Evolutionary conservation across 2,329 filamentous ascomycete genomes (phyloP).

Genomic region (Phoma sp.): DNA sequence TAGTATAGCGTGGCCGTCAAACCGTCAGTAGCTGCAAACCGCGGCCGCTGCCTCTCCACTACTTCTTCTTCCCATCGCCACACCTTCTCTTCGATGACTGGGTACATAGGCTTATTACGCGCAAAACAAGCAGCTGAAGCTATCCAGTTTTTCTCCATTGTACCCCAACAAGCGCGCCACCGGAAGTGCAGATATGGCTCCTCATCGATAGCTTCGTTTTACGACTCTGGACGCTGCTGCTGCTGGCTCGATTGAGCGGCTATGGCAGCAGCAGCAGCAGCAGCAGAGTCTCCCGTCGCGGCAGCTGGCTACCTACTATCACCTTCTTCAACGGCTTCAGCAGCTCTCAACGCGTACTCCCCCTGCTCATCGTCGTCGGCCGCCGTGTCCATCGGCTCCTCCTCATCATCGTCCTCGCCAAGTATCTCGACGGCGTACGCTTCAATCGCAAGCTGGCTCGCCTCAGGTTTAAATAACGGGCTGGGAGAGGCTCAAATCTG

Average conservation of each 20-base stretch:
- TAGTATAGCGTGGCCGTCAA: too few relatives aligned
- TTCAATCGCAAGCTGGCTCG: background rate
- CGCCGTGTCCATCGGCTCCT: background rate
- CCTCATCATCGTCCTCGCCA: background rate
- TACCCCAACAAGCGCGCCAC: background rate
- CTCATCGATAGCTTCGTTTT: background rate
- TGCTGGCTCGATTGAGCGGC: background rate
- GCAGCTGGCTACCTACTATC: background rate
- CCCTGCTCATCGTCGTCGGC: background rate
- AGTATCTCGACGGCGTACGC: background rate
- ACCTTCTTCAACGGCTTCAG: background rate
- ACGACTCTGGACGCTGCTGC: background rate
- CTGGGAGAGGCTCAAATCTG: background rate
- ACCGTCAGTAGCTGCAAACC: too few relatives aligned
- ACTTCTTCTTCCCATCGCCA: too few relatives aligned
- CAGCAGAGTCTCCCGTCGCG: background rate
- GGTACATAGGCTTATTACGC: conserved; percentile 5
- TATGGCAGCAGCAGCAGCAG: background rate
- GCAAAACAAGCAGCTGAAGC: background rate
- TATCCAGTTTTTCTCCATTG: background rate
- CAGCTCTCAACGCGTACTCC: background rate
- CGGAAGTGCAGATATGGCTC: background rate
- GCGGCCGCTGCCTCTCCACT: too few relatives aligned
- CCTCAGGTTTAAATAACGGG: background rate
- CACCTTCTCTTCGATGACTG: background rate